phyloP scores from a whole-genome alignment of 2,329 filamentous ascomycete species.

The Exserohilum rostratum region DNA sequence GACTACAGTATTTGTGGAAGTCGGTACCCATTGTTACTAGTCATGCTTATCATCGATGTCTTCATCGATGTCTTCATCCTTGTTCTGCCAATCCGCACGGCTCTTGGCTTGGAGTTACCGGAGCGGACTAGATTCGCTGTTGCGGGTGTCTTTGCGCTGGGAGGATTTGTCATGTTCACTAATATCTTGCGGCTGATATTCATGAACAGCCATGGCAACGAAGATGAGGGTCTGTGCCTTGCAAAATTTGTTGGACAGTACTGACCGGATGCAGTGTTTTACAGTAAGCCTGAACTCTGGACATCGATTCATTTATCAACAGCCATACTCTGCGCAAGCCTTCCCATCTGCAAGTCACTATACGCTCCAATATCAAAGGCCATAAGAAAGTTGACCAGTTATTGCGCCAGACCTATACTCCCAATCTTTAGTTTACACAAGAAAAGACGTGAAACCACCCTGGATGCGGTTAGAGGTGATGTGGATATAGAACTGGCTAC shows the following conservation, averaged over 20 bases:
- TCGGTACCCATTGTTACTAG: not conserved
- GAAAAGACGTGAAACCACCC: not conserved
- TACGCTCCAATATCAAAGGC: not conserved
- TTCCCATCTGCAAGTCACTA: not conserved
- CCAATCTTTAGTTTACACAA: not conserved
- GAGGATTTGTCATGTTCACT: no score
- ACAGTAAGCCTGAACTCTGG: not conserved
- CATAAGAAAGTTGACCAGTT: no score
- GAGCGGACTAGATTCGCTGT: not conserved
- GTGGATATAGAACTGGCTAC: not conserved
- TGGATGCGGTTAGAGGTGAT: not conserved
- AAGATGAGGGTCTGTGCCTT: not conserved
- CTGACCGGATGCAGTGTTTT: not conserved
- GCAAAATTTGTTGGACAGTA: fast-evolving
- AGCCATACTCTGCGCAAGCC: constrained; percentile 1
- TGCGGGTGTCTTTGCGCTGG: no score
- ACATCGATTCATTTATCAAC: not conserved
- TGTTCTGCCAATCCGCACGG: not conserved
- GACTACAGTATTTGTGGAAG: not conserved
- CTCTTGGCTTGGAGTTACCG: not conserved
- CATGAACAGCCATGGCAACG: not conserved
- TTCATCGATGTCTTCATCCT: not conserved
- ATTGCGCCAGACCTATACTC: not conserved
- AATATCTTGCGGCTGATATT: no score
- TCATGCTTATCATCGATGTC: not conserved